Evolutionary conservation across 2,329 filamentous ascomycete species (phyloP).

Genomic region (Orbilia javanica): DNA sequence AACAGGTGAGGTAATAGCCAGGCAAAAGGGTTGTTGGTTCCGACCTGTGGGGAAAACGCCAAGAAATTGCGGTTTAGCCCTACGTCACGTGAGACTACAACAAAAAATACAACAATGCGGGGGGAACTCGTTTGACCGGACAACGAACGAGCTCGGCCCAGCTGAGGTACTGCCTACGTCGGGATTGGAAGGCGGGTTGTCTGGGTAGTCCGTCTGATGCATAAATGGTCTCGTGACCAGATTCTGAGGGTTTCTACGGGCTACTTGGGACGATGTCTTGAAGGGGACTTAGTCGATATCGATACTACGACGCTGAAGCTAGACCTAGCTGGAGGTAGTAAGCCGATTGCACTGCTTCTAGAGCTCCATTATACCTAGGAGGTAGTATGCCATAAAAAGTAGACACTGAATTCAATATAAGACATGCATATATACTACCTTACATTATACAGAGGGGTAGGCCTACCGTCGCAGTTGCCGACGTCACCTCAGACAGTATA

Average conservation of each 20-base stretch:
- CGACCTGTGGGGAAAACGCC: slow-evolving; percentile 43
- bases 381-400: too few relatives aligned
- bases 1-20: slow-evolving; percentile 46
- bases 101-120: slow-evolving; percentile 39
- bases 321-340: too few relatives aligned
- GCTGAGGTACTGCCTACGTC: not conserved
- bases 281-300: too few relatives aligned
- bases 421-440: not conserved
- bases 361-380: too few relatives aligned
- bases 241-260: too few relatives aligned
- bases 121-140: slow-evolving; percentile 9
- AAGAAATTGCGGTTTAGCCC: slow-evolving; percentile 59
- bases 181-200: not conserved
- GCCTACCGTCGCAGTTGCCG: not conserved
- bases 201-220: too few relatives aligned
- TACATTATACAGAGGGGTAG: not conserved
- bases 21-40: not conserved
- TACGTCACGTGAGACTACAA: slow-evolving; percentile 51
- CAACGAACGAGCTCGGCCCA: not conserved
- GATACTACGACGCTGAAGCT: too few relatives aligned
- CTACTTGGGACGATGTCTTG: too few relatives aligned
- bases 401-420: not conserved
- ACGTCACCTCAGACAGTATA: not conserved
- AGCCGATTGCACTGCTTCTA: not conserved
- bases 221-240: not conserved